phyloP scores from a whole-genome alignment of 192 early-diverging fungal species.

The Anaeromyces robustus region DNA sequence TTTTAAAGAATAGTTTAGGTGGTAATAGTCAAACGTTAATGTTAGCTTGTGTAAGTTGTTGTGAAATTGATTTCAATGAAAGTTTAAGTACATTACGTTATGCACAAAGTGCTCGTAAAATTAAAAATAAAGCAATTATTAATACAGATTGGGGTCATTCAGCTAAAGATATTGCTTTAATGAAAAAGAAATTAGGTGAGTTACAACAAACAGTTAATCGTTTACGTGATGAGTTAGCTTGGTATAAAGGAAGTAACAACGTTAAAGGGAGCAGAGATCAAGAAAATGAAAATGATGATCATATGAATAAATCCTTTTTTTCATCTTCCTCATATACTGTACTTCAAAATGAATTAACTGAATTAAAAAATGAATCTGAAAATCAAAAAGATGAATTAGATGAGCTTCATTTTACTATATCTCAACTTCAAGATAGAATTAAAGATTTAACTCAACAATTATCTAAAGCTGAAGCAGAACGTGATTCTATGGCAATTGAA shows the following conservation, averaged over 20 bases:
- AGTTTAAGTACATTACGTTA: constrained; percentile 93
- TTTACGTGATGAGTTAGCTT: not conserved
- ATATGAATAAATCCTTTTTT: not conserved
- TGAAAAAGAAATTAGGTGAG: not conserved
- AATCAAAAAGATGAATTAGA: not conserved
- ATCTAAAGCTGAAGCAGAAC: not conserved
- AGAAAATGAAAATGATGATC: not conserved
- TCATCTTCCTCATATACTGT: not conserved
- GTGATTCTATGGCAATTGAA: not conserved
- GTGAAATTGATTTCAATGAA: constrained; percentile 70
- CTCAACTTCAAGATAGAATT: not conserved
- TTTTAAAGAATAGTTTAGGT: constrained; percentile 91
- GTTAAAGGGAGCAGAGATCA: not conserved
- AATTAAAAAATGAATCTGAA: not conserved
- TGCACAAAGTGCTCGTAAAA: constrained; percentile 89
- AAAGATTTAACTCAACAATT: not conserved
- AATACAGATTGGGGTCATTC: constrained; percentile 16
- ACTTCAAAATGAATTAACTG: not conserved
- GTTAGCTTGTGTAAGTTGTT: constrained; percentile 86
- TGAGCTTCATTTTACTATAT: not conserved
- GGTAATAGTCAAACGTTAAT: constrained; percentile 79
- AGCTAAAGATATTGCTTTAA: not conserved
- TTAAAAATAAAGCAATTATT: constrained; percentile 76
- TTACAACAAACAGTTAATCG: not conserved
- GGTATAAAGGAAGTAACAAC: not conserved